phyloP scores from a whole-genome alignment of 345 rosid genomes.

The Eucalyptus sp. region DNA sequence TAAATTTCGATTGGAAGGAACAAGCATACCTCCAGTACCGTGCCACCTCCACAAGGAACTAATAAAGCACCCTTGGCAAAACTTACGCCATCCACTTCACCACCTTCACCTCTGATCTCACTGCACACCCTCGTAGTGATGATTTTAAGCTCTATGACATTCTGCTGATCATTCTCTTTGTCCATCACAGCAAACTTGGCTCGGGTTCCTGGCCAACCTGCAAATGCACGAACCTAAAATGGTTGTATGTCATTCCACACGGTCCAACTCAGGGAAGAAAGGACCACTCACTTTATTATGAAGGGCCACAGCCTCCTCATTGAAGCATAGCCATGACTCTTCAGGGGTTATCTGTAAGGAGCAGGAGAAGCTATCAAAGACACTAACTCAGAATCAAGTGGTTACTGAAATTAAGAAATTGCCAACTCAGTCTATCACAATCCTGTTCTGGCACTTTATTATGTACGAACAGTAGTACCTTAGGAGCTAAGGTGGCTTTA shows the following conservation, averaged over 20 bases:
- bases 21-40: conserved; percentile 57
- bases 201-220: conserved; percentile 99
- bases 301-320: conserved; percentile 52
- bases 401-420: background rate
- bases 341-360: conserved; percentile 57
- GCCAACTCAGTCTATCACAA: background rate
- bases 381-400: background rate
- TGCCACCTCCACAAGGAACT: conserved; percentile 59
- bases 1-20: background rate
- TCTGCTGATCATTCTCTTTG: conserved; percentile 16
- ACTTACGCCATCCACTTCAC: conserved; percentile 27
- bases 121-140: conserved; percentile 50
- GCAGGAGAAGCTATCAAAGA: background rate
- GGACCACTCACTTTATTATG: conserved; percentile 66
- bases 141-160: conserved; percentile 52
- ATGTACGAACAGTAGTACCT: conserved; percentile 21
- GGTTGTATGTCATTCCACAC: conserved; percentile 13
- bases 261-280: background rate
- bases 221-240: conserved; percentile 87
- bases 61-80: conserved; percentile 43
- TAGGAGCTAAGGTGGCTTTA: conserved; percentile 81
- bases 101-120: background rate
- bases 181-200: conserved; percentile 45
- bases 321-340: conserved; percentile 84
- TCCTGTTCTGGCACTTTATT: background rate